A percentile compares a stretch with the other conserved stretches of the same genome.
phyloP scores from a whole-genome alignment of 441 rosid genomes.

The Macaranga tanarius region DNA sequence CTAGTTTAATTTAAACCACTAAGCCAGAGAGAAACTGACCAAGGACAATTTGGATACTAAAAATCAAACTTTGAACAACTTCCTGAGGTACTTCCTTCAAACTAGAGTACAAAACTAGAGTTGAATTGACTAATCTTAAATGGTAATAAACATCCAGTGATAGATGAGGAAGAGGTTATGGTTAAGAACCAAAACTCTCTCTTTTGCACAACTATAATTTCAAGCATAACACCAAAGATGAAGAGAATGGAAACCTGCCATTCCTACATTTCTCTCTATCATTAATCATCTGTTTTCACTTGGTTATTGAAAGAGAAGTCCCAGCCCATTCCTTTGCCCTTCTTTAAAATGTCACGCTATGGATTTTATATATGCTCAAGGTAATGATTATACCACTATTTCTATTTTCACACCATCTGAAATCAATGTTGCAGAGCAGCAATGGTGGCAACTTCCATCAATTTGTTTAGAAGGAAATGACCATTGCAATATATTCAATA shows the following conservation, averaged over 20 bases:
- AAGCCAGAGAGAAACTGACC: neutral
- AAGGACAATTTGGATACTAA: neutral
- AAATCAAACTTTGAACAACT: neutral
- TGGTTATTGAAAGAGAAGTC: neutral
- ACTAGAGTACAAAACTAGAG: neutral
- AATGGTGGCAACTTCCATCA: constrained; percentile 16
- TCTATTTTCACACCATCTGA: neutral
- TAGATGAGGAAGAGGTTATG: constrained; percentile 1
- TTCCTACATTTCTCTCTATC: neutral
- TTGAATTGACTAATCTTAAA: neutral
- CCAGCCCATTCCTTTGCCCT: neutral
- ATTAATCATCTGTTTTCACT: neutral
- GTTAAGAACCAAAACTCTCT: constrained; percentile 6
- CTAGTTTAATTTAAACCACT: neutral
- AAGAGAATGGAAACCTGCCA: neutral
- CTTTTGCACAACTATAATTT: neutral
- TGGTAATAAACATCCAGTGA: neutral
- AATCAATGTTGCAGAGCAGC: constrained; percentile 18
- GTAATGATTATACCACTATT: neutral
- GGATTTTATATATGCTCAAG: neutral
- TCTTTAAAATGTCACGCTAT: neutral
- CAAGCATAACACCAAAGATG: neutral
- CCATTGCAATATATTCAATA: neutral
- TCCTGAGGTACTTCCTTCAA: neutral
- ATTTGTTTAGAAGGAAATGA: constrained; percentile 8